Evolutionary conservation across 768 basidiomycete genomes (phyloP).

Genomic region (Tephrocybe sp.): DNA sequence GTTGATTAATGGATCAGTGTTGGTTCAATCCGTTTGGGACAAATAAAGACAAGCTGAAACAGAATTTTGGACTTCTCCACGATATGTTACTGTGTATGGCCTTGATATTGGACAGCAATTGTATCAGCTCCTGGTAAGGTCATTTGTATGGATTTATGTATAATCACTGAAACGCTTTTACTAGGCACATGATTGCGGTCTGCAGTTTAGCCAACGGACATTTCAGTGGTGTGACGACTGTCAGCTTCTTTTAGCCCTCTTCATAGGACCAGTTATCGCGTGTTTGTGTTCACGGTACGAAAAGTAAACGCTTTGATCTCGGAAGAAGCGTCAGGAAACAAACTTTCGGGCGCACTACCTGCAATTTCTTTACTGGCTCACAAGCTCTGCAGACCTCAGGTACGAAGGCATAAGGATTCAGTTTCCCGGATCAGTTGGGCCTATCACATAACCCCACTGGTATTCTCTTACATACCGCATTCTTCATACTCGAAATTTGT

Average conservation of each 20-base stretch:
- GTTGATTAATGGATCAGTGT: too few species aligned
- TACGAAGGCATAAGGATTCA: slow-evolving; percentile 17
- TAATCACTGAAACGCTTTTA: slow-evolving; percentile 2
- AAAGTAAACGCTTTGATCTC: not conserved
- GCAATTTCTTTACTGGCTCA: slow-evolving; percentile 4
- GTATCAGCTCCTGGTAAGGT: not conserved
- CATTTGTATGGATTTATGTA: not conserved
- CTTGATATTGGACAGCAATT: slow-evolving; percentile 5
- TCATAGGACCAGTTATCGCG: not conserved
- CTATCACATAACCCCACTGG: slow-evolving; percentile 14
- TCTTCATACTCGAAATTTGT: slow-evolving; percentile 13
- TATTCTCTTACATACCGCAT: slow-evolving; percentile 15
- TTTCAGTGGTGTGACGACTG: slow-evolving; percentile 10
- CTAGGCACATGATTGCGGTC: not conserved
- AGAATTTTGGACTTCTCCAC: not conserved
- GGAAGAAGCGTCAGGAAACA: slow-evolving; percentile 1
- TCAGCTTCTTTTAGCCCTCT: not conserved
- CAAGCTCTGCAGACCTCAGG: slow-evolving; percentile 17
- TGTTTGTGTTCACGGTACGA: not conserved
- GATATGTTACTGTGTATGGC: slow-evolving; percentile 1
- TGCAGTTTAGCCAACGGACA: slow-evolving; percentile 11
- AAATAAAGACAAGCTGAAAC: slow-evolving; percentile 15
- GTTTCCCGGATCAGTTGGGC: slow-evolving; percentile 11
- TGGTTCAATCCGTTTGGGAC: too few species aligned
- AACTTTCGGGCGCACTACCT: slow-evolving; percentile 4